These are phyloP conservation scores for Neurospora intermedia DNA, from an alignment of 495 filamentous ascomycete species.

Conservation along the genomic window DNA sequence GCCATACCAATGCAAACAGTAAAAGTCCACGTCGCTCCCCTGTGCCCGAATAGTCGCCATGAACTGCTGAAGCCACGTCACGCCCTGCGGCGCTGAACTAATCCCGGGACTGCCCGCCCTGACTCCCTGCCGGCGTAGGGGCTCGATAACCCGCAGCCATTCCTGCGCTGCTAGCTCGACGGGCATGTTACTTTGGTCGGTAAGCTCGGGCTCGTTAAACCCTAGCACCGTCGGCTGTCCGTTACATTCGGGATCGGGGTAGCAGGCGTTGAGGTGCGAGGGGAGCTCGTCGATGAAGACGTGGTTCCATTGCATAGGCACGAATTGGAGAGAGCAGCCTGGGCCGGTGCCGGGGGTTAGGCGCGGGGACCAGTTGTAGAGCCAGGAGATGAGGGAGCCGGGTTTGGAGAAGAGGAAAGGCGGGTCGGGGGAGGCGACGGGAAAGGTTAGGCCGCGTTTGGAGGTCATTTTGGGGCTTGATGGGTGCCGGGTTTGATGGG, in stretches of 20 bases:
- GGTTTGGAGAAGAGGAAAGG: constrained; percentile 14
- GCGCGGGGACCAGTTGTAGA: constrained; percentile 19
- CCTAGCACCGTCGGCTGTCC: not conserved
- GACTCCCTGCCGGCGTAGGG: not conserved
- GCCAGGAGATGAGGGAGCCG: constrained; percentile 12
- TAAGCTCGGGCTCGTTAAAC: constrained; percentile 16
- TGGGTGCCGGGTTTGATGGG: not conserved
- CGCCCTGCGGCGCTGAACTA: constrained; percentile 12
- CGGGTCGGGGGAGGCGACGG: constrained; percentile 6
- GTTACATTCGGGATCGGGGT: not conserved
- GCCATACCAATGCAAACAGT: constrained; percentile 14
- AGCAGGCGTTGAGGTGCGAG: not conserved
- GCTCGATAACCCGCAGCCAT: constrained; percentile 12
- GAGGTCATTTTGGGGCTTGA: not conserved
- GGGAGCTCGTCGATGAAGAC: constrained; percentile 11
- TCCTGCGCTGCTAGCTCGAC: constrained; percentile 8
- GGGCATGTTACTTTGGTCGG: constrained; percentile 13
- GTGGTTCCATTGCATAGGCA: constrained; percentile 21
- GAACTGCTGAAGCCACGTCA: constrained; percentile 10
- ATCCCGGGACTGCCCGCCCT: constrained; percentile 13
- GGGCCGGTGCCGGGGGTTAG: constrained; percentile 8
- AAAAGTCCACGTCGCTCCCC: constrained; percentile 13
- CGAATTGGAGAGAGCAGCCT: constrained; percentile 6
- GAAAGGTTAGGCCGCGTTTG: constrained; percentile 17
- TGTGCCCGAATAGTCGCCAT: constrained; percentile 1